Conservation (phyloP, 768 basidiomycete species). For the Trametopsis cervina region DNA sequence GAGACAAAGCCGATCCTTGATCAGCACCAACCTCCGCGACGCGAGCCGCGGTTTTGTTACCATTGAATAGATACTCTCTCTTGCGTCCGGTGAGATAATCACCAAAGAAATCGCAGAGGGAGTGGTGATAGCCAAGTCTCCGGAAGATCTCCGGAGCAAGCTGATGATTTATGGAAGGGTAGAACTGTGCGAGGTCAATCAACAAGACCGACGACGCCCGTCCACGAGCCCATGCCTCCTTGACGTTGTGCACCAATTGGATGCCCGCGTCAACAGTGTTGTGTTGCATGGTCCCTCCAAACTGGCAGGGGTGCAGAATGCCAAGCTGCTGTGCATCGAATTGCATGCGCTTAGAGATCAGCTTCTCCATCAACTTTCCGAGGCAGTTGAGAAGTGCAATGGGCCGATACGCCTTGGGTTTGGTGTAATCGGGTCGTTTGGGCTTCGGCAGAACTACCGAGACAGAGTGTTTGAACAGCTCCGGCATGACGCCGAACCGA, state of each 20-base stretch:
- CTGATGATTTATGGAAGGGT: slow-evolving; percentile 10
- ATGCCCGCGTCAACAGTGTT: slow-evolving; percentile 15
- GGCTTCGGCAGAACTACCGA: slow-evolving; percentile 20
- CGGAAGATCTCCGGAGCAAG: background rate
- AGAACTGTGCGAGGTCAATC: slow-evolving; percentile 16
- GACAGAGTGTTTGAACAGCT: slow-evolving; percentile 8
- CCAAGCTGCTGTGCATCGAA: slow-evolving; percentile 13
- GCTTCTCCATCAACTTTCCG: slow-evolving; percentile 19
- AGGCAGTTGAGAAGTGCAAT: slow-evolving; percentile 20
- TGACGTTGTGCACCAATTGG: slow-evolving; percentile 12
- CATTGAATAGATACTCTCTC: slow-evolving; percentile 9
- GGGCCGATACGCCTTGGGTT: slow-evolving; percentile 19
- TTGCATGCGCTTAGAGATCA: slow-evolving; percentile 14
- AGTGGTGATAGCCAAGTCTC: slow-evolving; percentile 8
- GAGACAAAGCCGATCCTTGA: slow-evolving; percentile 16
- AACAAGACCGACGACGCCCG: slow-evolving; percentile 7
- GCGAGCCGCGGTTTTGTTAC: background rate
- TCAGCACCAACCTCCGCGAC: slow-evolving; percentile 5
- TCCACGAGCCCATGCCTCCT: slow-evolving; percentile 1
- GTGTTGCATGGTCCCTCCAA: slow-evolving; percentile 14
- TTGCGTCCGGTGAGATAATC: slow-evolving; percentile 6
- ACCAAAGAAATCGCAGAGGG: slow-evolving; percentile 7
- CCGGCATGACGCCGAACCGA: slow-evolving; percentile 6
- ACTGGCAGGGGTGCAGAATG: slow-evolving; percentile 13
- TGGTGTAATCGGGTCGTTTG: slow-evolving; percentile 14